These are phyloP conservation scores for Coelastrella sp. DNA, from an alignment of 139 green algal species.

Conservation along the genomic window DNA sequence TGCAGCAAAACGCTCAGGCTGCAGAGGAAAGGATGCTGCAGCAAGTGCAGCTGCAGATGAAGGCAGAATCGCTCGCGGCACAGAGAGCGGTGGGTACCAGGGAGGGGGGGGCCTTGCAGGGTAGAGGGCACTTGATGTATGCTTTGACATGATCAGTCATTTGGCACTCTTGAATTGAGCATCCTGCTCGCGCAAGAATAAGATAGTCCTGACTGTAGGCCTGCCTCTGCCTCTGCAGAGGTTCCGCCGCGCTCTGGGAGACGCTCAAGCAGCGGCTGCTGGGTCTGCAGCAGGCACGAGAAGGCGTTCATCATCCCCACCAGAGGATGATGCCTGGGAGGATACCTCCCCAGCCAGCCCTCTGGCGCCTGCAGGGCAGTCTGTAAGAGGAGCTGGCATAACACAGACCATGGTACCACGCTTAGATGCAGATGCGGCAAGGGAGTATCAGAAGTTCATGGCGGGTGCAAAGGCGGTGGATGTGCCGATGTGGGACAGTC, in stretches of 20 bases:
- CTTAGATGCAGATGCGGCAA: conserved; percentile 16
- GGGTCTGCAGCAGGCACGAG: neutral
- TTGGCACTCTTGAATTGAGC: too few species aligned
- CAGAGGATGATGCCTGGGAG: conserved; percentile 25
- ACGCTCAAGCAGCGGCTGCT: neutral
- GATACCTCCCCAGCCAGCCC: neutral
- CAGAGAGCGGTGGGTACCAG: conserved; percentile 28
- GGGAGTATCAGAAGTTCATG: conserved; percentile 28
- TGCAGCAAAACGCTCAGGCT: conserved; percentile 4
- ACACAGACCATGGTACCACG: neutral
- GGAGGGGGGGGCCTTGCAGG: too few species aligned
- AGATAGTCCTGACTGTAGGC: too few species aligned
- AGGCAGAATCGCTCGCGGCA: conserved; percentile 31
- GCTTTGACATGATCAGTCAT: too few species aligned
- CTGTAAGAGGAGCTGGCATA: neutral
- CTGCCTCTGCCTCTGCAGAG: too few species aligned
- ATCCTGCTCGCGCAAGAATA: too few species aligned
- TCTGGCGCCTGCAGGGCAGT: conserved; percentile 1
- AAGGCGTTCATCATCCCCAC: neutral
- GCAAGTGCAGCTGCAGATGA: conserved; percentile 35
- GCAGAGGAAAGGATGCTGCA: conserved; percentile 29
- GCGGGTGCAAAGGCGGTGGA: conserved; percentile 24
- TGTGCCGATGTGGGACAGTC: conserved; percentile 40
- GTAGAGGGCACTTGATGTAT: too few species aligned
- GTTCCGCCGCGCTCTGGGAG: conserved; percentile 27